Conservation (phyloP, 2,329 filamentous ascomycete genomes). For the Helicocarpus griseus region DNA sequence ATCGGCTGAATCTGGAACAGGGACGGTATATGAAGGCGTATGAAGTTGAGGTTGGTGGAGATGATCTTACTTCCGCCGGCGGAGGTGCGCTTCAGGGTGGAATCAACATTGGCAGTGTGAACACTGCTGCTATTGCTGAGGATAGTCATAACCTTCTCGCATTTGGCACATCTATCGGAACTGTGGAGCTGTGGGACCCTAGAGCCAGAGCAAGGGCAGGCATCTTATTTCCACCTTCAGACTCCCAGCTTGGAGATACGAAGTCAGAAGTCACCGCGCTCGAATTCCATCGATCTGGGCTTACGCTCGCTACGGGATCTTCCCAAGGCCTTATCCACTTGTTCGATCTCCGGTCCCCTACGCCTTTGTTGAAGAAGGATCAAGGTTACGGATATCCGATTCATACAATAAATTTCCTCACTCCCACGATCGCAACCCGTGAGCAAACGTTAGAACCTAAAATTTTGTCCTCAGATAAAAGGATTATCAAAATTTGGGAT, state of each 20-base stretch:
- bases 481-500: constrained; percentile 97
- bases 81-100: constrained; percentile 76
- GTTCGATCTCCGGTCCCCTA: constrained; percentile 82
- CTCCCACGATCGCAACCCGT: constrained; percentile 57
- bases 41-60: constrained; percentile 78
- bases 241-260: constrained; percentile 28
- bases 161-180: constrained; percentile 91
- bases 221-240: constrained; percentile 52
- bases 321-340: constrained; percentile 79
- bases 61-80: constrained; percentile 57
- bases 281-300: constrained; percentile 72
- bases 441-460: constrained; percentile 61
- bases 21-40: constrained; percentile 93
- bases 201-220: constrained; percentile 74
- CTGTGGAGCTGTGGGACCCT: constrained; percentile 93
- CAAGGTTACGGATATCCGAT: constrained; percentile 93
- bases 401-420: constrained; percentile 64
- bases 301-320: constrained; percentile 80
- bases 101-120: constrained; percentile 75
- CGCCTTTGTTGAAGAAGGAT: constrained; percentile 80
- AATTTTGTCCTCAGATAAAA: constrained; percentile 83
- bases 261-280: constrained; percentile 69
- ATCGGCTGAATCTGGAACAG: constrained; percentile 79
- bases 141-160: constrained; percentile 81
- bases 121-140: constrained; percentile 78